Base-by-base conservation (phyloP, 306 rosid genomes). In the Prunus dulcis region DNA sequence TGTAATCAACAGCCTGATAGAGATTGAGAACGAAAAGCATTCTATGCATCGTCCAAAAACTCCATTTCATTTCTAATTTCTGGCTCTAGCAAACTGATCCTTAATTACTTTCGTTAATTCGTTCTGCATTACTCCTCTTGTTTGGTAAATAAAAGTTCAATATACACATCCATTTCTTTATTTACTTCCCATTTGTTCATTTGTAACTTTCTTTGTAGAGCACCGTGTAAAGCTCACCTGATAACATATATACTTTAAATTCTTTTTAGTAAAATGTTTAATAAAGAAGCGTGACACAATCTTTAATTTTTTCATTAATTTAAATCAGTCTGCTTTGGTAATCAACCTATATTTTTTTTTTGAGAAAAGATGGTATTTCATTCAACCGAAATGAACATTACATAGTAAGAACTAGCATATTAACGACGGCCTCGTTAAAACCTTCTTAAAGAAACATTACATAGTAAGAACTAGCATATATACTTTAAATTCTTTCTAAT, bases 1-100 rank as follows among this genome's bases (percentile, higher is more conserved):
- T 47, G 78, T 91, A 74, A 82, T 91, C 64, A 81, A 77, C 43
- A 89, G 78, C 80, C 77, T 93, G 96, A 67, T 83, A 17, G 93
- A 93, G 84, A 84, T 86, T 50, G 83, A 91, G 82, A 74, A 88
- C 18, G 91, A 88, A 76, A 80, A 78, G 74, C 64, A 49, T 41
- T 73, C 77, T 20, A 15, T 62, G 79, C 76, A 64, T 69, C 71
- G 52, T 27, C 78, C 76, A 55, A 73, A 82, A 22, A 34, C 61
- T 75, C 78, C 32, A 68, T 19, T 67, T 38, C 68, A 12, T 47
- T 34, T 34, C 12, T 47, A 45, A 64, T 30, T 30, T 13, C 0
- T 4, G 49, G 49, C 6, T 8, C 15, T 47, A 5, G 14, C 12
- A 47, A 47, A 47, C 52, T 62, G 20, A 30, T 28, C 67, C 45